Percentiles rank a stretch among this genome's conserved stretches.
phyloP scores from a whole-genome alignment of 2,329 filamentous ascomycete species.

The Cyanodermella asteris region DNA sequence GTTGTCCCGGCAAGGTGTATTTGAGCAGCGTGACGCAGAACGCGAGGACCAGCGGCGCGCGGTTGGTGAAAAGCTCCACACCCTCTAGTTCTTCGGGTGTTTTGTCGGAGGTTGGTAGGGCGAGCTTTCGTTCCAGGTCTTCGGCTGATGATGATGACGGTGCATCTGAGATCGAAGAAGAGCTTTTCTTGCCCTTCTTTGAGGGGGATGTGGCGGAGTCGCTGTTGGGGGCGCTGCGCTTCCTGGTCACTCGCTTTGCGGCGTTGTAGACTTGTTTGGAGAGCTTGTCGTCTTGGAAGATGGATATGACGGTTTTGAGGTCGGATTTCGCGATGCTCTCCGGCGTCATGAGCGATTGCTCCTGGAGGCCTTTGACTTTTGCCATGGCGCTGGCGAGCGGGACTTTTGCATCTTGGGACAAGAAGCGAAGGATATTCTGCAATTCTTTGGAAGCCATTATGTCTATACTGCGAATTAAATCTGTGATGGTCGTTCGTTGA shows the following conservation, averaged over 20 bases:
- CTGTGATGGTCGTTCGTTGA: no score
- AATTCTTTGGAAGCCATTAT: slow-evolving; percentile 13
- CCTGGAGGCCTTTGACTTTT: slow-evolving; percentile 32
- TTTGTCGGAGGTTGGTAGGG: slow-evolving; percentile 13
- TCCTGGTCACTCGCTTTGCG: slow-evolving; percentile 34
- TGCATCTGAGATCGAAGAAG: no score
- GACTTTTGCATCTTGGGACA: slow-evolving; percentile 34
- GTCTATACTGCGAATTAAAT: background rate
- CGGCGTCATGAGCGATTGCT: slow-evolving; percentile 22
- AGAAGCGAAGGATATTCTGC: slow-evolving; percentile 31
- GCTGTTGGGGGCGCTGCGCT: slow-evolving; percentile 23
- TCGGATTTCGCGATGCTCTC: slow-evolving; percentile 28
- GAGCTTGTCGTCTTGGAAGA: slow-evolving; percentile 29
- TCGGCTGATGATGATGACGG: slow-evolving; percentile 1
- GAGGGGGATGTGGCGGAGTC: slow-evolving; percentile 12
- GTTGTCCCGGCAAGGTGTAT: slow-evolving; percentile 70
- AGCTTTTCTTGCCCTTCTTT: slow-evolving; percentile 17
- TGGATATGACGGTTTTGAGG: slow-evolving; percentile 19
- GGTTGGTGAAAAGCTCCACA: slow-evolving; percentile 47
- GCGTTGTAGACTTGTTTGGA: slow-evolving; percentile 35
- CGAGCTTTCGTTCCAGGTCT: slow-evolving; percentile 13
- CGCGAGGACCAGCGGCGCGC: slow-evolving; percentile 61
- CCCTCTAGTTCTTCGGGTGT: slow-evolving; percentile 36
- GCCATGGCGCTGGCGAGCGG: slow-evolving; percentile 31
- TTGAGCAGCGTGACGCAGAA: slow-evolving; percentile 55